phyloP scores from a whole-genome alignment of 768 basidiomycete genomes.

The Boletellus ananiceps region DNA sequence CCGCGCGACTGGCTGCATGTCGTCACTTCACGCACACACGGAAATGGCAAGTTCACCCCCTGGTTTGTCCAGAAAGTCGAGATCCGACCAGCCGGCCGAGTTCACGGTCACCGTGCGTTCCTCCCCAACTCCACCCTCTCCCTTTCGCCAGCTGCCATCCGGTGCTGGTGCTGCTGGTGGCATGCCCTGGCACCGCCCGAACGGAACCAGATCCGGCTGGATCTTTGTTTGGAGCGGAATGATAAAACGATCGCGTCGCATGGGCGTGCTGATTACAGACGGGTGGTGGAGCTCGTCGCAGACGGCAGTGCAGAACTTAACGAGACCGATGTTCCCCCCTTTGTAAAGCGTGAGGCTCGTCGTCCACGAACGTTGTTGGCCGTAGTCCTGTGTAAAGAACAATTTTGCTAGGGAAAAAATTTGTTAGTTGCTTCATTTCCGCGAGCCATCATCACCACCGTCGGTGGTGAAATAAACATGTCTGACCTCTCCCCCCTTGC shows the following conservation, averaged over 20 bases:
- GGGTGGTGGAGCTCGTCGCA: constrained; percentile 13
- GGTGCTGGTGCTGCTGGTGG: constrained; percentile 34
- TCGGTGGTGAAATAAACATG: constrained; percentile 21
- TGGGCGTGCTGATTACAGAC: background rate
- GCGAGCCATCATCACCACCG: constrained; percentile 18
- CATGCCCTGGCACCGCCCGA: constrained; percentile 11
- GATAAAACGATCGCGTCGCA: constrained; percentile 15
- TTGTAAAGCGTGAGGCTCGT: background rate
- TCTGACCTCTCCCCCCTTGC: constrained; percentile 14
- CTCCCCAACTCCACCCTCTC: constrained; percentile 39
- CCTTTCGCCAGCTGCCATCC: constrained; percentile 65
- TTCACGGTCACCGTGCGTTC: no score
- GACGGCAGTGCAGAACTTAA: constrained; percentile 7
- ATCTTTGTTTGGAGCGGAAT: constrained; percentile 9
- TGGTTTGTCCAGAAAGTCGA: constrained; percentile 65
- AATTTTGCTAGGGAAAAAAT: constrained; percentile 15
- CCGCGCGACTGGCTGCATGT: constrained; percentile 63
- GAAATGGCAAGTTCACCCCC: constrained; percentile 70
- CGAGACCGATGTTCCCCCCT: no score
- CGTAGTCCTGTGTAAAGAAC: constrained; percentile 15
- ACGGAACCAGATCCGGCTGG: constrained; percentile 22
- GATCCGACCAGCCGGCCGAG: constrained; percentile 48
- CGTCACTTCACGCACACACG: constrained; percentile 2
- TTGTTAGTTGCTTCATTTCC: constrained; percentile 28
- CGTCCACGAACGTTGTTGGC: constrained; percentile 1